These are phyloP conservation scores for Aureobasidium leucospermi DNA, from an alignment of 2,329 filamentous ascomycete genomes.

Conservation along the genomic window DNA sequence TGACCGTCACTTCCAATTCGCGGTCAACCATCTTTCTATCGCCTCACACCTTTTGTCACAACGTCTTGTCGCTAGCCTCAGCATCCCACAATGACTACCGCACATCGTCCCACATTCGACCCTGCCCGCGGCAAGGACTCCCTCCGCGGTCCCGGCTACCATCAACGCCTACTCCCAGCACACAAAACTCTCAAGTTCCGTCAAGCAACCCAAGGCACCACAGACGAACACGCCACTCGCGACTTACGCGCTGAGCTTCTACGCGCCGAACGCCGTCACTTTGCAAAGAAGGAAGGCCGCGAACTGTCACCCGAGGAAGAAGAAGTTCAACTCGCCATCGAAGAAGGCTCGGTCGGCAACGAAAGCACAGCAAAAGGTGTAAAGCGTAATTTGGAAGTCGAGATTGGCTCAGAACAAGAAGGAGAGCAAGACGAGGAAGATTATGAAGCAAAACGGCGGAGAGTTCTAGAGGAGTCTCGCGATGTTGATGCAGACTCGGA, in stretches of 20 bases:
- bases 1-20: not conserved
- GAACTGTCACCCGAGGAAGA: slow-evolving; percentile 32
- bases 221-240: slow-evolving; percentile 60
- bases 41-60: not conserved
- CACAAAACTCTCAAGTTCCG: slow-evolving; percentile 89
- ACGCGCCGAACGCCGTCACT: slow-evolving; percentile 79
- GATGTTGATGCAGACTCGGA: slow-evolving; percentile 75
- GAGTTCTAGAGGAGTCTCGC: slow-evolving; percentile 78
- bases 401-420: slow-evolving; percentile 33
- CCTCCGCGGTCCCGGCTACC: slow-evolving; percentile 85
- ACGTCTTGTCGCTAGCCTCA: not conserved
- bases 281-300: slow-evolving; percentile 71
- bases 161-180: slow-evolving; percentile 89
- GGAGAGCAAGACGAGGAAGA: slow-evolving; percentile 49
- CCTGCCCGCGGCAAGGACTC: slow-evolving; percentile 93
- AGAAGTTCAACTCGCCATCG: slow-evolving; percentile 34
- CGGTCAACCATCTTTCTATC: not conserved
- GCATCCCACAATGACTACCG: slow-evolving; percentile 40
- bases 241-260: slow-evolving; percentile 88
- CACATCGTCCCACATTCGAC: slow-evolving; percentile 88
- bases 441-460: slow-evolving; percentile 71
- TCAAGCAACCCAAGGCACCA: slow-evolving; percentile 82
- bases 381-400: slow-evolving; percentile 59
- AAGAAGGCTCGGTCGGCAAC: slow-evolving; percentile 34
- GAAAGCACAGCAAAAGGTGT: slow-evolving; percentile 33